Percentiles rank a stretch among this genome's conserved stretches.
phyloP scores from a whole-genome alignment of 768 basidiomycete genomes.

The Serpula lacrymans region DNA sequence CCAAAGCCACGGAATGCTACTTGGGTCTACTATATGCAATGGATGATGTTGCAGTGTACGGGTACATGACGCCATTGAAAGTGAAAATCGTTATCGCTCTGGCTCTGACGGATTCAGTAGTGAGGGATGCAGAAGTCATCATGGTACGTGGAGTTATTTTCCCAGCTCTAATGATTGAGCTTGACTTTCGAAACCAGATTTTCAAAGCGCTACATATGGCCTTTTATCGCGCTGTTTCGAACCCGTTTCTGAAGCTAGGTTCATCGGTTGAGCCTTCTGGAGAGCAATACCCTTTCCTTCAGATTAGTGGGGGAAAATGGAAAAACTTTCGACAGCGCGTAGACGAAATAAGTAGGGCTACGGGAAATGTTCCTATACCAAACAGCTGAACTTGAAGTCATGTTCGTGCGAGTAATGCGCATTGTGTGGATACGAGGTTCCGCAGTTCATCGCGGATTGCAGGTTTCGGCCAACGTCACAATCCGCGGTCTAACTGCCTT shows the following conservation, averaged over 20 bases:
- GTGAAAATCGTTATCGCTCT: constrained; percentile 84
- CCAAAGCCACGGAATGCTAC: constrained; percentile 74
- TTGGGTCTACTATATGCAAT: constrained; percentile 85
- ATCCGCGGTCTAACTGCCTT: constrained; percentile 16
- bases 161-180: not conserved
- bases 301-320: constrained; percentile 65
- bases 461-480: constrained; percentile 20
- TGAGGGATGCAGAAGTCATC: constrained; percentile 76
- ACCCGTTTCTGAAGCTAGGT: constrained; percentile 79
- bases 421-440: constrained; percentile 17
- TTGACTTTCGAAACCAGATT: constrained; percentile 43
- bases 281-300: constrained; percentile 55
- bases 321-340: constrained; percentile 65
- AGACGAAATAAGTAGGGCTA: constrained; percentile 68
- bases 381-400: constrained; percentile 19
- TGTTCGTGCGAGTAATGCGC: constrained; percentile 10
- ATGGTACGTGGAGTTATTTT: constrained; percentile 45
- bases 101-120: constrained; percentile 75
- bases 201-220: constrained; percentile 90
- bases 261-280: constrained; percentile 40
- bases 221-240: constrained; percentile 78
- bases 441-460: constrained; percentile 21
- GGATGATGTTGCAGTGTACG: constrained; percentile 92
- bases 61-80: constrained; percentile 84
- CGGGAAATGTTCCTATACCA: constrained; percentile 50